Percentiles rank a stretch among this genome's conserved stretches.
Evolutionary conservation across 2,329 filamentous ascomycete genomes (phyloP).

Genomic region (Colletotrichum cordylinicola): DNA sequence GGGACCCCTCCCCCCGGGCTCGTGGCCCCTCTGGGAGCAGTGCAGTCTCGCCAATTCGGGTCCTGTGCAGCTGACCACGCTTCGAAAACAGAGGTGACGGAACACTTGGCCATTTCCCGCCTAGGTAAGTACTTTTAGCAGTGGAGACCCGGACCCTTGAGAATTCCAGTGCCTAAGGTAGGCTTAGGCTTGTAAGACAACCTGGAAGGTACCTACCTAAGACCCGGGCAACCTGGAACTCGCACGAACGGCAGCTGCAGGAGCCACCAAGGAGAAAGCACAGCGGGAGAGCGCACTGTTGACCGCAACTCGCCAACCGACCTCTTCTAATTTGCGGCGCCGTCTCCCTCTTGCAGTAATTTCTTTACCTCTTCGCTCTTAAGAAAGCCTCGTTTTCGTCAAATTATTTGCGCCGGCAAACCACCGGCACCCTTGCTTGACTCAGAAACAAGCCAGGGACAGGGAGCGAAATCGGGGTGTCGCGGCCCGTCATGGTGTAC

Average conservation of each 20-base stretch:
- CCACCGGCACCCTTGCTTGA: conserved; percentile 13
- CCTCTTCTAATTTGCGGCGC: neutral
- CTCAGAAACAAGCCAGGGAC: conserved; percentile 9
- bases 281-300: neutral
- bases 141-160: neutral
- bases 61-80: conserved; percentile 7
- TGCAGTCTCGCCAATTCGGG: neutral
- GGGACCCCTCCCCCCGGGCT: neutral
- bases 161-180: neutral
- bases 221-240: neutral
- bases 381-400: conserved; percentile 1
- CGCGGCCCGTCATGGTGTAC: neutral
- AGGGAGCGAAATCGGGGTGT: conserved; percentile 14
- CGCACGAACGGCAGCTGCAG: neutral
- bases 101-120: neutral
- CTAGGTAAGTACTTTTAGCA: neutral
- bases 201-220: neutral
- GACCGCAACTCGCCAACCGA: conserved; percentile 16
- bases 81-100: too few species aligned
- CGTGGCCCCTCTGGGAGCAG: neutral
- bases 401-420: neutral
- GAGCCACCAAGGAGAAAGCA: neutral
- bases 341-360: neutral
- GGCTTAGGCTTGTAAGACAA: neutral
- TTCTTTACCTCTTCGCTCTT: neutral